Conservation (phyloP, 805 yeast genomes). For the Spencermartinsiella europaea region DNA sequence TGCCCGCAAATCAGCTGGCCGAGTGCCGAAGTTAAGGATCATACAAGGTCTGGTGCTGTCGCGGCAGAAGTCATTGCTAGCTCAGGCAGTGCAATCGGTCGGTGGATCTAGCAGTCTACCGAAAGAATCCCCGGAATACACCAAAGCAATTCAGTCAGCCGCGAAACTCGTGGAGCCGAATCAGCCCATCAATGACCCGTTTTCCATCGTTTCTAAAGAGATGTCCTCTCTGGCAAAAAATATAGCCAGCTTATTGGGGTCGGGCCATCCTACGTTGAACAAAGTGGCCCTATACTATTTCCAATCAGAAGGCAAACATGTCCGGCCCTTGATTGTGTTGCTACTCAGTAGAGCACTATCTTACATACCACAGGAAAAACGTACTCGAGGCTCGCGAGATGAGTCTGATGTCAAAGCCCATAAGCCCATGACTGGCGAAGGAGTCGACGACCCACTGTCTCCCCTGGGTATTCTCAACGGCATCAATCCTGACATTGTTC, state of each 20-base stretch:
- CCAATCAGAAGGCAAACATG: slow-evolving; percentile 93
- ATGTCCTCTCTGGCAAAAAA: slow-evolving; percentile 86
- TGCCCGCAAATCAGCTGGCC: background rate
- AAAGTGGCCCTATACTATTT: slow-evolving; percentile 92
- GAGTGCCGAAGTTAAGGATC: too few relatives aligned
- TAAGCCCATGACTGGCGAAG: slow-evolving; percentile 25
- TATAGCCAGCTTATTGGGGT: slow-evolving; percentile 80
- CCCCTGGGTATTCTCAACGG: slow-evolving; percentile 86
- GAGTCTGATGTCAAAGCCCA: slow-evolving; percentile 27
- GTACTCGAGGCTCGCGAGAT: slow-evolving; percentile 60
- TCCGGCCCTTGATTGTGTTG: slow-evolving; percentile 84
- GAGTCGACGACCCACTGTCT: slow-evolving; percentile 47
- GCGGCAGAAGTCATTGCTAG: background rate
- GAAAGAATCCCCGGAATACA: background rate
- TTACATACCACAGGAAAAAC: slow-evolving; percentile 58
- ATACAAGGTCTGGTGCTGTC: background rate
- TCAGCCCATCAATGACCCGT: slow-evolving; percentile 64
- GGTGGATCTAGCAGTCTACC: background rate
- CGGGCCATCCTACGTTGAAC: slow-evolving; percentile 90
- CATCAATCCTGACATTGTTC: slow-evolving; percentile 70
- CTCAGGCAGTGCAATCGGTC: background rate
- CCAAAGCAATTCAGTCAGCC: slow-evolving; percentile 12
- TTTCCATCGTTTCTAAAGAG: slow-evolving; percentile 85
- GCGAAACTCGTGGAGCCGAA: slow-evolving; percentile 31
- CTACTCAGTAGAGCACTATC: slow-evolving; percentile 76